Evolutionary conservation across 805 yeast genomes (phyloP).

Genomic region (Wickerhamomyces bovis): DNA sequence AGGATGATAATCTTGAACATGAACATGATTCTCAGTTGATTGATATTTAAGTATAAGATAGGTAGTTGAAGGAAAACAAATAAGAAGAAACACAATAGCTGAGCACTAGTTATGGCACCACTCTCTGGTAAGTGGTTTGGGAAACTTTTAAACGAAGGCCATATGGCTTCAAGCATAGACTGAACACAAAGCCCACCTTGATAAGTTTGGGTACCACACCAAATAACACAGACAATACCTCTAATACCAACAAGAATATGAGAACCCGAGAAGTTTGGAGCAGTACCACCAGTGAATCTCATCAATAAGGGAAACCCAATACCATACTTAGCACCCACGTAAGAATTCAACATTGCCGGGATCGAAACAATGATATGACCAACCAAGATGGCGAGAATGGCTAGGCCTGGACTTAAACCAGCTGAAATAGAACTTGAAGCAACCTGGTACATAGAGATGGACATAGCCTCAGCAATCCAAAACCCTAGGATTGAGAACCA

Average conservation of each 20-base stretch:
- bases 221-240: slow-evolving; percentile 32
- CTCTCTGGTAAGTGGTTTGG: slow-evolving; percentile 28
- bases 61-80: slow-evolving; percentile 29
- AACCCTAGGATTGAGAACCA: slow-evolving; percentile 37
- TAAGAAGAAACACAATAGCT: slow-evolving; percentile 29
- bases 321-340: slow-evolving; percentile 28
- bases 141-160: slow-evolving; percentile 34
- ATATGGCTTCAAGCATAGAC: slow-evolving; percentile 61
- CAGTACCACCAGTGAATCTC: slow-evolving; percentile 31
- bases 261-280: slow-evolving; percentile 28
- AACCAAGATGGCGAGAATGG: slow-evolving; percentile 20
- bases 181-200: slow-evolving; percentile 71
- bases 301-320: slow-evolving; percentile 31
- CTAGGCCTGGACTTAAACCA: slow-evolving; percentile 57
- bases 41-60: slow-evolving; percentile 27
- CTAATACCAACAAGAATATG: slow-evolving; percentile 26
- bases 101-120: slow-evolving; percentile 23
- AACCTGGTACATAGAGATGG: slow-evolving; percentile 74
- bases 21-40: slow-evolving; percentile 31
- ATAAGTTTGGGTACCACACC: slow-evolving; percentile 74
- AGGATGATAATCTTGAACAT: slow-evolving; percentile 27
- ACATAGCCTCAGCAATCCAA: slow-evolving; percentile 78
- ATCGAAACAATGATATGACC: slow-evolving; percentile 25
- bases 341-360: slow-evolving; percentile 18
- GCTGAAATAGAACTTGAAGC: slow-evolving; percentile 64